These are phyloP conservation scores for Tetramitus jugosus DNA, from an alignment of 208 protist species.

Conservation along the genomic window DNA sequence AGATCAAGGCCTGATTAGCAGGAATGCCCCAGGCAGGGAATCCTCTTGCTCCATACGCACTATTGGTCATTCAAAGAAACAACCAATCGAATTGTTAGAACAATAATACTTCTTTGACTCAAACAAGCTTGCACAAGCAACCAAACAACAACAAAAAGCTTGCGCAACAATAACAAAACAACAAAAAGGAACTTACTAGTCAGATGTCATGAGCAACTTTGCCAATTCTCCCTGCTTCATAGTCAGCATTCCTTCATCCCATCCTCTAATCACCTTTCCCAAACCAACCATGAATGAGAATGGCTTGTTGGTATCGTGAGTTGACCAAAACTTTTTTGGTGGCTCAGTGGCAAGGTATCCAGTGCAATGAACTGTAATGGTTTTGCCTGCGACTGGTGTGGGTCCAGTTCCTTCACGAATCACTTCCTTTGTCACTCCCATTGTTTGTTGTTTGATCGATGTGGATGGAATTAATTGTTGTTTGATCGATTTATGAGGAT, in stretches of 20 bases:
- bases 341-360: background rate
- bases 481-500: background rate
- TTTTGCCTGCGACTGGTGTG: background rate
- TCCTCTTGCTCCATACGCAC: background rate
- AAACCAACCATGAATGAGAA: conserved; percentile 70
- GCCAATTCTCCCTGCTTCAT: conserved; percentile 77
- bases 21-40: background rate
- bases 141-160: no score
- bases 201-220: conserved; percentile 45
- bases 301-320: conserved; percentile 57
- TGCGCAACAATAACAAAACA: no score
- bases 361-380: background rate
- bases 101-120: no score
- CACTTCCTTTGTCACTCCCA: background rate
- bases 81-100: no score
- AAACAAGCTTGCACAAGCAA: no score
- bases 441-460: background rate
- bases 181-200: no score
- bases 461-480: background rate
- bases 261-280: conserved; percentile 77
- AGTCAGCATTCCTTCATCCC: conserved; percentile 72
- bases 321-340: conserved; percentile 73
- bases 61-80: background rate
- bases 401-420: background rate
- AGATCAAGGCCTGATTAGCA: no score